phyloP scores from a whole-genome alignment of 345 rosid genomes.

The Eucalyptus shirleyi region DNA sequence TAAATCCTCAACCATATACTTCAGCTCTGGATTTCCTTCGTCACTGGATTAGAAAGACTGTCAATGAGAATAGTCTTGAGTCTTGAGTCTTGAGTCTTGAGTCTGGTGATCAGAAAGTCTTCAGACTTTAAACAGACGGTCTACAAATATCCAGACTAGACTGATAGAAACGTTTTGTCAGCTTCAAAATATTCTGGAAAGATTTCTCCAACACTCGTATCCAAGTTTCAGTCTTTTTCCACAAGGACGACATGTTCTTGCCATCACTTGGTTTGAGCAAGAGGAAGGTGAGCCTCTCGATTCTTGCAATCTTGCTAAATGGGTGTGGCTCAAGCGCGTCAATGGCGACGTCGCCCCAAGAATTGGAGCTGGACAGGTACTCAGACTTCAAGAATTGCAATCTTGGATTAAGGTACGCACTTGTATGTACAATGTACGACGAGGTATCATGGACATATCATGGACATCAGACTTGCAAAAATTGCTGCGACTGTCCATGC shows the following conservation, averaged over 20 bases:
- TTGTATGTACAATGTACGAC: no score
- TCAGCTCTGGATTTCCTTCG: no score
- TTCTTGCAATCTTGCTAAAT: constrained; percentile 26
- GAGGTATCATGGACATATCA: background rate
- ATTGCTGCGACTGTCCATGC: background rate
- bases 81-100: no score
- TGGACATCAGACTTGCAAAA: background rate
- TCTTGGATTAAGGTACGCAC: constrained; percentile 51
- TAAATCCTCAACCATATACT: no score
- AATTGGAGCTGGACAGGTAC: constrained; percentile 40
- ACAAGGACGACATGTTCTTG: background rate
- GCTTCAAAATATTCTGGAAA: no score
- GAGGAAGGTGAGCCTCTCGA: constrained; percentile 41
- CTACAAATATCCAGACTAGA: no score
- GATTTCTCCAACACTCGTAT: background rate
- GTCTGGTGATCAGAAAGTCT: no score
- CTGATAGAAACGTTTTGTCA: no score
- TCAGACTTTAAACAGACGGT: no score
- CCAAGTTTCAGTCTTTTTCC: background rate
- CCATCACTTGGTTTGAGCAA: constrained; percentile 13
- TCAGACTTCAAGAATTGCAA: constrained; percentile 27
- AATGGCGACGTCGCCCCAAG: constrained; percentile 6
- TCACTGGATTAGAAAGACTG: no score
- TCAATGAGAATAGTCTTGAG: no score
- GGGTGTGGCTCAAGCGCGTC: constrained; percentile 7